Evolutionary conservation across 495 filamentous ascomycete genomes (phyloP), one percentile per base, ranked within the genome.

Genomic region (Aeminium ludgeri): DNA sequence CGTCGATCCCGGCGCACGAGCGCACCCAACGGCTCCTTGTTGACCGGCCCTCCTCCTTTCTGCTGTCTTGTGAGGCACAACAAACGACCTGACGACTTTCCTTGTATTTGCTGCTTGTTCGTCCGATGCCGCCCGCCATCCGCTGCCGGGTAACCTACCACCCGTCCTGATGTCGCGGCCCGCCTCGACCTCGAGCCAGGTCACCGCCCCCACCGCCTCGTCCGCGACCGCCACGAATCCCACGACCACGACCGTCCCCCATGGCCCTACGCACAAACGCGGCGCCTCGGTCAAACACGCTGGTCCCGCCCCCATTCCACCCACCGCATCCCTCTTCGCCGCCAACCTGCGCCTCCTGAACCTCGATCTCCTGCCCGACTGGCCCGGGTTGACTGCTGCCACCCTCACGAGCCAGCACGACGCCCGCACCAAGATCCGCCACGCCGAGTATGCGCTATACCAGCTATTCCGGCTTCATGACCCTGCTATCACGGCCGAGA

Each of bases 391-490:
- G 43, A 74, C 66, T 19, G 73, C 74, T 5, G 62, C 73, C 8
- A 78, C 72, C 40, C 72, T 78, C 54, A 73, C 80, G 54, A 80
- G 78, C 34, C 79, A 86, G 57, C 30, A 31, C 17, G 48, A 46
- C 20, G 47, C 46, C 10, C 81, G 82, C 60, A 74, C 75, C 53
- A 74, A 84, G 17, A 73, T 86, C 30, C 74, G 79, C 44, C 69
- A 72, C 41, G 71, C 82, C 23, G 86, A 94, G 63, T 92, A 84
- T 82, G 73, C 76, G 8, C 63, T 94, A 20, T 92, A 80, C 54
- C 73, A 79, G 20, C 66, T 94, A 27, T 89, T 86, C 54, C 61
- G 67, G 6, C 55, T 86, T n/a, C 92, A 80, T 79, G 82, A 89
- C 55, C 72, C 70, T 13, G 68, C 77, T 28, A 74, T 75, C 39